Evolutionary conservation across 2,329 filamentous ascomycete genomes (phyloP), one percentile per base, ranked within the genome.

Genomic region (Aspergillus intermedius): DNA sequence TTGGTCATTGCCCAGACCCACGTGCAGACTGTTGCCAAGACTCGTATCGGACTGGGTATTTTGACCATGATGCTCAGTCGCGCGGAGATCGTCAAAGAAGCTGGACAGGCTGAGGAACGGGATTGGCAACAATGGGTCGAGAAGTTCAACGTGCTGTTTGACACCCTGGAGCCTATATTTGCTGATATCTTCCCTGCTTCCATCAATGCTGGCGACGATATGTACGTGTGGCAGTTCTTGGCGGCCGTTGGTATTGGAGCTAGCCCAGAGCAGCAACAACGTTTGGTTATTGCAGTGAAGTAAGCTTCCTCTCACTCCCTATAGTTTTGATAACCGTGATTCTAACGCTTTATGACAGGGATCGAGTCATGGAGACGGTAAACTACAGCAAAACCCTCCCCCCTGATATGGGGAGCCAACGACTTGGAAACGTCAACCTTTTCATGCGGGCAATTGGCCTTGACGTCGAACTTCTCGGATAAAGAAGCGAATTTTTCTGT

Each of bases 401-500:
- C 15, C 79, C 84, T 13, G 87, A 93, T 49, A 88, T 97, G 83
- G 84, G 87, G 10, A 83, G 83, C 51, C 84, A 88, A 65, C 84
- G 91, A 51, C 76, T 95, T 49, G 85, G 86, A 50, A 95, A 95
- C 64, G 93, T 98, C 58, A 98, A 98, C 67, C 74, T 98, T 48
- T 98, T 98, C 70, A 96, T 98, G 91, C 86, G 90, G 63, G 93
- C 91, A 48, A 96, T 98, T 70, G 93, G 93, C n/a, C 78, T 98
- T 65, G 93, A 98, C 74, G 93, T 98, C 45, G 93, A 96, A 56
- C 68, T 84, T 59, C 75, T 85, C 54, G 79, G 79, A 58, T 83
- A 72, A 75, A 54, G n/a, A 21, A 19, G n/a, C 23, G n/a, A 28
- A 19, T 17, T 15, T 15, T 35, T 35, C 15, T 35, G n/a, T 35